Conservation (phyloP, 768 basidiomycete genomes). For the Multifurca ochricompacta region DNA sequence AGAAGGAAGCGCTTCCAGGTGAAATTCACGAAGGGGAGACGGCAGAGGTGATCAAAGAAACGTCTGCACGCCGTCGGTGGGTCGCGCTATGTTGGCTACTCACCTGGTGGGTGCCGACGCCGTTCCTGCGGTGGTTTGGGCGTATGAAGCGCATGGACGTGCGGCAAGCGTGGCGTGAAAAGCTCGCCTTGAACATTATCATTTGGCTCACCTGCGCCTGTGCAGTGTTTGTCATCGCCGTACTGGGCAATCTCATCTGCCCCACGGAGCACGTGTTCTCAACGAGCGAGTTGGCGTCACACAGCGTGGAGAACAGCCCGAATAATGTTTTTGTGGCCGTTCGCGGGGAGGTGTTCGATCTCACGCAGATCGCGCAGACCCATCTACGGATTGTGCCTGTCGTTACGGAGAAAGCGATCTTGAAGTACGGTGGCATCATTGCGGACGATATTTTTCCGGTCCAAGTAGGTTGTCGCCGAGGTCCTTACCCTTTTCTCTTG, state of each 20-base stretch:
- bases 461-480: conserved; percentile 44
- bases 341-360: conserved; percentile 92
- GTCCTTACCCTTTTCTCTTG: conserved; percentile 1
- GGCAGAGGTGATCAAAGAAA: conserved; percentile 79
- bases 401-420: conserved; percentile 62
- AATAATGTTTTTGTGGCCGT: conserved; percentile 77
- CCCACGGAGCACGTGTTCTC: conserved; percentile 92
- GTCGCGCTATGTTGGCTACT: conserved; percentile 79
- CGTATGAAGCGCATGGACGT: conserved; percentile 94
- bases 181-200: conserved; percentile 87
- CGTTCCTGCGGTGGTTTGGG: conserved; percentile 60
- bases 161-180: conserved; percentile 96
- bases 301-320: conserved; percentile 53
- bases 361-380: conserved; percentile 54
- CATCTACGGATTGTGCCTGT: conserved; percentile 67
- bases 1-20: conserved; percentile 79
- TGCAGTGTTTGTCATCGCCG: conserved; percentile 87
- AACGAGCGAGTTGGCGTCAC: conserved; percentile 61
- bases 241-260: conserved; percentile 84
- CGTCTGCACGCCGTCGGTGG: conserved; percentile 77
- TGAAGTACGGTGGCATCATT: conserved; percentile 76
- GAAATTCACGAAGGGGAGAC: conserved; percentile 86
- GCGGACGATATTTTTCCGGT: conserved; percentile 86
- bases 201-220: conserved; percentile 93
- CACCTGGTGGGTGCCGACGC: conserved; percentile 87